Evolutionary conservation across 2,329 filamentous ascomycete genomes (phyloP).

Genomic region (Talaromyces sp.): DNA sequence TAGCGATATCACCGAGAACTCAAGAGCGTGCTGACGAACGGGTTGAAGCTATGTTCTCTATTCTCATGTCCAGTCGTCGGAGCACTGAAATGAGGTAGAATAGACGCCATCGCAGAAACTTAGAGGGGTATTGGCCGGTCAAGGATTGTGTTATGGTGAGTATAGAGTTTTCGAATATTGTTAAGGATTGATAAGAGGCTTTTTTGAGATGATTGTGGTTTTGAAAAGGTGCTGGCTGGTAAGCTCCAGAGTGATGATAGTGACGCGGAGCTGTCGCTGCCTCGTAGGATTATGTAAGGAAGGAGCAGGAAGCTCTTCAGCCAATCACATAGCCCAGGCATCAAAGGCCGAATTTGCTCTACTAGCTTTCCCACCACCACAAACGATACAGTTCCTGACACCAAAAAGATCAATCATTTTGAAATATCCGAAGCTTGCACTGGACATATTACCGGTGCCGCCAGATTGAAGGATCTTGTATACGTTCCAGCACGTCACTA

Average conservation of each 20-base stretch:
- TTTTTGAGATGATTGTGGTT: constrained; percentile 20
- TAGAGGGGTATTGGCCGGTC: not conserved
- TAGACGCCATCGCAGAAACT: constrained; percentile 50
- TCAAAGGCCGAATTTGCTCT: not conserved
- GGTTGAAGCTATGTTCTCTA: constrained; percentile 77
- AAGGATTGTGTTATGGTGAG: not conserved
- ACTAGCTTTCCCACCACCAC: not conserved
- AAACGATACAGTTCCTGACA: not conserved
- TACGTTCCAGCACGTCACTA: not conserved
- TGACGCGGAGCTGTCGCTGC: constrained; percentile 39
- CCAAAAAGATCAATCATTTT: not conserved
- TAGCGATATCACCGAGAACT: not conserved
- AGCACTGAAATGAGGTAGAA: constrained; percentile 49
- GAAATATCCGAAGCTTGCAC: not conserved
- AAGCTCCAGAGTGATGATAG: constrained; percentile 22
- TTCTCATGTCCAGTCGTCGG: constrained; percentile 54
- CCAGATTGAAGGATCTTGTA: not conserved
- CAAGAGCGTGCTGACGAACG: constrained; percentile 55
- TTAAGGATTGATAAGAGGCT: not conserved
- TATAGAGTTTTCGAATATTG: not conserved
- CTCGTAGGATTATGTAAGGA: constrained; percentile 22
- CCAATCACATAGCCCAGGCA: constrained; percentile 9
- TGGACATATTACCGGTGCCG: not conserved
- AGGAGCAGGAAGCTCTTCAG: constrained; percentile 11
- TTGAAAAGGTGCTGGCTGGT: constrained; percentile 1